A percentile compares a stretch with the other conserved stretches of the same genome.
These are phyloP conservation scores for Periconia macrospinosa DNA, from an alignment of 2,329 filamentous ascomycete genomes.

Conservation along the genomic window DNA sequence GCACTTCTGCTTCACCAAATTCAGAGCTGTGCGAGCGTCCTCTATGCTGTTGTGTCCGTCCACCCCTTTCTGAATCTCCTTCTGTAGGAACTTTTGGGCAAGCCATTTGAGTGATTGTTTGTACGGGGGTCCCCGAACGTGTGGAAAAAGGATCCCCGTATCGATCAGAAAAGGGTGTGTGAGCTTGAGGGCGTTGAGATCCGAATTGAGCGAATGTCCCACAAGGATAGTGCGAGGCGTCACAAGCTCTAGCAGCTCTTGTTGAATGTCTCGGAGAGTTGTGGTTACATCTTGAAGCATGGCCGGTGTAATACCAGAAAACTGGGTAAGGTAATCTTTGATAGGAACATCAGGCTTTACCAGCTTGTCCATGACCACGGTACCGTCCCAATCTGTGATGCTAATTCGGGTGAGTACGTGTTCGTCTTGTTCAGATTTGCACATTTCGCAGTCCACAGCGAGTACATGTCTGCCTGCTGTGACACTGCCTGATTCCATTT, in stretches of 20 bases:
- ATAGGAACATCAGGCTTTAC: conserved; percentile 91
- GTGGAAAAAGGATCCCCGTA: conserved; percentile 86
- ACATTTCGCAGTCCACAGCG: conserved; percentile 97
- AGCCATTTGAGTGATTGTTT: conserved; percentile 92
- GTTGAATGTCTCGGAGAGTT: conserved; percentile 79
- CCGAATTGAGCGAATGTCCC: conserved; percentile 80
- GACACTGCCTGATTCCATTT: conserved; percentile 79
- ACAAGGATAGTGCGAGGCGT: conserved; percentile 73
- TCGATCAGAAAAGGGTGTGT: conserved; percentile 94
- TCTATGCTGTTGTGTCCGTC: conserved; percentile 89
- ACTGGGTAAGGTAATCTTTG: conserved; percentile 83
- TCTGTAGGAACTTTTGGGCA: conserved; percentile 78
- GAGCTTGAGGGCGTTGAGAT: conserved; percentile 80
- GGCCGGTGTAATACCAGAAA: conserved; percentile 86
- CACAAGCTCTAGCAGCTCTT: conserved; percentile 71
- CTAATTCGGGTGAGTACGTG: conserved; percentile 89
- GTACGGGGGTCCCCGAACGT: conserved; percentile 83
- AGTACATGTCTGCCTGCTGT: conserved; percentile 79
- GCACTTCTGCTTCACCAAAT: conserved; percentile 93
- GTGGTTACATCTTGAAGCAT: conserved; percentile 85
- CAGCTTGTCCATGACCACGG: conserved; percentile 81
- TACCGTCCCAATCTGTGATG: conserved; percentile 81
- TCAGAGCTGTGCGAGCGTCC: conserved; percentile 86
- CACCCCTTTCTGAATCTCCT: conserved; percentile 82
- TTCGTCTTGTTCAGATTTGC: conserved; percentile 76